Evolutionary conservation across 2,329 filamentous ascomycete genomes (phyloP).

Genomic region (Westerdykella ornata): DNA sequence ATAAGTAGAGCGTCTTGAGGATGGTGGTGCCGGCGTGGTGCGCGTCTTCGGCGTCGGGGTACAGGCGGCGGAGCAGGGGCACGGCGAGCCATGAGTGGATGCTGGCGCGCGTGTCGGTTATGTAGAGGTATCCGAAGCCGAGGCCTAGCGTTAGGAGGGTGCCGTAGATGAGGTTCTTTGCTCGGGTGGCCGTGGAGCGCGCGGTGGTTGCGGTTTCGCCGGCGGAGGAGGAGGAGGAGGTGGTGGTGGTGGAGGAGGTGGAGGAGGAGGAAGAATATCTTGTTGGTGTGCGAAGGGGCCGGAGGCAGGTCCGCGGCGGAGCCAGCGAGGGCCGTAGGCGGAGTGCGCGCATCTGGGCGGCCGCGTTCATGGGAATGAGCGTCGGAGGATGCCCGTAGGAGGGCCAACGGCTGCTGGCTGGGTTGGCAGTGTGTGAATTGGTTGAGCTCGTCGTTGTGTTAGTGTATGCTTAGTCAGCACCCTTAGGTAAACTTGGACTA

Average conservation of each 20-base stretch:
- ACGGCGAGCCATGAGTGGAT: slow-evolving; percentile 50
- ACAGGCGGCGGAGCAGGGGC: slow-evolving; percentile 58
- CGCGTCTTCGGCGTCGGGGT: slow-evolving; percentile 81
- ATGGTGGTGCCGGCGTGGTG: slow-evolving; percentile 70
- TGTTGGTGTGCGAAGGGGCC: slow-evolving; percentile 14
- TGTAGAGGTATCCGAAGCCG: slow-evolving; percentile 45
- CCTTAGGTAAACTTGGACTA: no score
- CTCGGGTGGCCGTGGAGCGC: slow-evolving; percentile 38
- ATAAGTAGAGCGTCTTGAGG: slow-evolving; percentile 64
- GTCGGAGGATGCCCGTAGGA: not conserved
- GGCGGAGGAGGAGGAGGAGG: slow-evolving; percentile 13
- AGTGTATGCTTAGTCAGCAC: not conserved
- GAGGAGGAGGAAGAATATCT: slow-evolving; percentile 21
- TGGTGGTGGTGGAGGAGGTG: not conserved
- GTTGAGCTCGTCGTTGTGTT: not conserved
- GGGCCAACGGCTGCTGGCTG: not conserved
- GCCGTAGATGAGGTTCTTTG: slow-evolving; percentile 49
- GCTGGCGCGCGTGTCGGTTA: slow-evolving; percentile 50
- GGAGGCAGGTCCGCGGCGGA: slow-evolving; percentile 12
- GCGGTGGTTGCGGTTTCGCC: slow-evolving; percentile 28
- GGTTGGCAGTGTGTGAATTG: not conserved
- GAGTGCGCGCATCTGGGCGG: slow-evolving; percentile 23
- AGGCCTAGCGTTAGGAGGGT: slow-evolving; percentile 48
- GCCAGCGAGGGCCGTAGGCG: slow-evolving; percentile 20
- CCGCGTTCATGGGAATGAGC: slow-evolving; percentile 20